Conservation (phyloP, 139 green algal species). For the Bryopsis sp. region DNA sequence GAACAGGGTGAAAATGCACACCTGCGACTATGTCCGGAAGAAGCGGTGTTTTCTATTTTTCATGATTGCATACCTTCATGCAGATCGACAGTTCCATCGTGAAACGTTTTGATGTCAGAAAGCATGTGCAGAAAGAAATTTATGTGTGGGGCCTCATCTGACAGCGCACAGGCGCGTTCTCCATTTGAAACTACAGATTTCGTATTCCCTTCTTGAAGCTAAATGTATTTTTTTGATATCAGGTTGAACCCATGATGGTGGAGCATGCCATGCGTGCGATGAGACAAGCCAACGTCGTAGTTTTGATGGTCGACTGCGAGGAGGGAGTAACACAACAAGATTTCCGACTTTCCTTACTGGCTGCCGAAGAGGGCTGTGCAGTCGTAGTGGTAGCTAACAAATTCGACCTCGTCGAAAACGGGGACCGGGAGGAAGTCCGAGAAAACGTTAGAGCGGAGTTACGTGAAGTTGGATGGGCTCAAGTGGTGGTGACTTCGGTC, state of each 20-base stretch:
- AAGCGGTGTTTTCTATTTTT: no score
- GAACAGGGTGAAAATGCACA: no score
- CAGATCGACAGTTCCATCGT: neutral
- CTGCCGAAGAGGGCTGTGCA: conserved; percentile 24
- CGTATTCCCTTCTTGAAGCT: no score
- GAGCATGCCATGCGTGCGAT: conserved; percentile 76
- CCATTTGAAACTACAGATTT: no score
- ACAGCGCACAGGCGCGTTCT: no score
- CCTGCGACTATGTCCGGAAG: no score
- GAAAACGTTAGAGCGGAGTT: conserved; percentile 65
- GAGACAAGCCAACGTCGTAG: conserved; percentile 74
- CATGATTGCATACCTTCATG: no score
- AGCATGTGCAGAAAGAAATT: no score
- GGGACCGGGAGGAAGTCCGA: conserved; percentile 29
- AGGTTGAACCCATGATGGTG: conserved; percentile 67
- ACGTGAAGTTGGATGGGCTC: conserved; percentile 74
- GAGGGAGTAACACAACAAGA: conserved; percentile 70
- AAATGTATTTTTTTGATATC: neutral
- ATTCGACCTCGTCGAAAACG: conserved; percentile 79
- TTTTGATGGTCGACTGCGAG: conserved; percentile 81
- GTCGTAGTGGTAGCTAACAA: conserved; percentile 96
- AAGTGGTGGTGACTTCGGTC: conserved; percentile 75
- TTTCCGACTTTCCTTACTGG: conserved; percentile 46
- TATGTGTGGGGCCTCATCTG: no score
- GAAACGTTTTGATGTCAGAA: neutral